phyloP scores from a whole-genome alignment of 2,329 filamentous ascomycete species.

The Fusarium annulatum region DNA sequence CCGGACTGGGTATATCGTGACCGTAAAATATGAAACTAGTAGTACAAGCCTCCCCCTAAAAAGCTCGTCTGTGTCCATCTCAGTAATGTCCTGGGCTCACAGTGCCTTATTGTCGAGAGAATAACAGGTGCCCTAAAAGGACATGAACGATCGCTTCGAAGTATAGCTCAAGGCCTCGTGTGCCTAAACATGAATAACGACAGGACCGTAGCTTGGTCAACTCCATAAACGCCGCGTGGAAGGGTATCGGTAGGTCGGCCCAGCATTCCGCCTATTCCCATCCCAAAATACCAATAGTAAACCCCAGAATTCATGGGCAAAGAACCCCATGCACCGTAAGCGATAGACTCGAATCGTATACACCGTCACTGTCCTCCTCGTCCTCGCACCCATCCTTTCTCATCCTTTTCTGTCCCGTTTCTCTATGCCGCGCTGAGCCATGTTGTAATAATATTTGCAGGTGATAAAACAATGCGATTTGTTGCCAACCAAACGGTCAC shows the following conservation, averaged over 20 bases:
- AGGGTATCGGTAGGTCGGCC: slow-evolving; percentile 47
- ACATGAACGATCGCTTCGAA: slow-evolving; percentile 41
- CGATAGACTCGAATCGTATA: slow-evolving; percentile 48
- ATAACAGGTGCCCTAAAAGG: slow-evolving; percentile 8
- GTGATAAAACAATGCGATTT: slow-evolving; percentile 37
- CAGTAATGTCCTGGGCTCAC: neutral
- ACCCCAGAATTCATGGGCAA: slow-evolving; percentile 32
- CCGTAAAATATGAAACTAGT: slow-evolving; percentile 44
- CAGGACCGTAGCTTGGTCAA: slow-evolving; percentile 26
- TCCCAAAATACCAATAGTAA: slow-evolving; percentile 34
- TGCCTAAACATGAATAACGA: slow-evolving; percentile 26
- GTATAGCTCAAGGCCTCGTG: slow-evolving; percentile 20
- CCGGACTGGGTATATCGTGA: slow-evolving; percentile 44
- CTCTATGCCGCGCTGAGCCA: slow-evolving; percentile 45
- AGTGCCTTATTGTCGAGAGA: slow-evolving; percentile 27
- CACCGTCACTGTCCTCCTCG: slow-evolving; percentile 38
- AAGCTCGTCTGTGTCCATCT: neutral
- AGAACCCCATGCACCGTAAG: slow-evolving; percentile 40
- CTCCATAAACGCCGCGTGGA: slow-evolving; percentile 43
- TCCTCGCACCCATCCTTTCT: slow-evolving; percentile 30
- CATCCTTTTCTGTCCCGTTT: slow-evolving; percentile 43
- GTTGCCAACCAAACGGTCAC: slow-evolving; percentile 26
- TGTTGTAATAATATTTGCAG: slow-evolving; percentile 42
- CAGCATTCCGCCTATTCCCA: slow-evolving; percentile 35
- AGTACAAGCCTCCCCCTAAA: slow-evolving; percentile 32